These are phyloP conservation scores for Cantharellus anzutake DNA, from an alignment of 768 basidiomycete species.

Conservation along the genomic window DNA sequence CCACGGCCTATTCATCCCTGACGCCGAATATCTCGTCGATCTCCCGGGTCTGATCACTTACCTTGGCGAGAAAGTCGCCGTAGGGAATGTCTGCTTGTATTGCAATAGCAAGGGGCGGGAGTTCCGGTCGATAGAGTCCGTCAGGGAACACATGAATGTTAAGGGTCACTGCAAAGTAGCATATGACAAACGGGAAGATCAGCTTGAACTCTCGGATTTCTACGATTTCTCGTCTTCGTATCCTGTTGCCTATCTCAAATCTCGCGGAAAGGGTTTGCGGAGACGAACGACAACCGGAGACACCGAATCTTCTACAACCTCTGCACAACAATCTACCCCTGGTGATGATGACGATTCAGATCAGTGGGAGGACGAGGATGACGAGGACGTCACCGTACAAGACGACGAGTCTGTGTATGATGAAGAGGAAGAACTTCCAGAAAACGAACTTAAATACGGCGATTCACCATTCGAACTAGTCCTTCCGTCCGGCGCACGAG, in stretches of 20 bases:
- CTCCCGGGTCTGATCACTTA: slow-evolving; percentile 62
- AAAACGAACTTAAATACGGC: slow-evolving; percentile 48
- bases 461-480: slow-evolving; percentile 76
- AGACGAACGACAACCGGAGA: slow-evolving; percentile 11
- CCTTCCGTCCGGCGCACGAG: slow-evolving; percentile 77
- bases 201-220: slow-evolving; percentile 75
- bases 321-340: slow-evolving; percentile 11
- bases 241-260: slow-evolving; percentile 25
- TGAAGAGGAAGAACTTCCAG: slow-evolving; percentile 24
- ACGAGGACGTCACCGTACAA: slow-evolving; percentile 16
- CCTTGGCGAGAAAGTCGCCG: slow-evolving; percentile 81
- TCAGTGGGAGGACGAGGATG: slow-evolving; percentile 16
- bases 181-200: slow-evolving; percentile 63
- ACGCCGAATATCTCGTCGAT: slow-evolving; percentile 78
- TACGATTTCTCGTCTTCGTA: slow-evolving; percentile 84
- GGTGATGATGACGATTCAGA: slow-evolving; percentile 15
- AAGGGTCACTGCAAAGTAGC: slow-evolving; percentile 94
- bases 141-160: slow-evolving; percentile 88
- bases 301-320: slow-evolving; percentile 9
- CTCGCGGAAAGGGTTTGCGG: slow-evolving; percentile 6
- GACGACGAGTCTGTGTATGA: slow-evolving; percentile 17
- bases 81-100: slow-evolving; percentile 84
- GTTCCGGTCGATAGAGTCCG: slow-evolving; percentile 70
- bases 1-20: slow-evolving; percentile 95
- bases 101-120: slow-evolving; percentile 72